A percentile compares a stretch with the other conserved stretches of the same genome.
Conservation (phyloP, 345 rosid species). For the Hypericum androsaemum region DNA sequence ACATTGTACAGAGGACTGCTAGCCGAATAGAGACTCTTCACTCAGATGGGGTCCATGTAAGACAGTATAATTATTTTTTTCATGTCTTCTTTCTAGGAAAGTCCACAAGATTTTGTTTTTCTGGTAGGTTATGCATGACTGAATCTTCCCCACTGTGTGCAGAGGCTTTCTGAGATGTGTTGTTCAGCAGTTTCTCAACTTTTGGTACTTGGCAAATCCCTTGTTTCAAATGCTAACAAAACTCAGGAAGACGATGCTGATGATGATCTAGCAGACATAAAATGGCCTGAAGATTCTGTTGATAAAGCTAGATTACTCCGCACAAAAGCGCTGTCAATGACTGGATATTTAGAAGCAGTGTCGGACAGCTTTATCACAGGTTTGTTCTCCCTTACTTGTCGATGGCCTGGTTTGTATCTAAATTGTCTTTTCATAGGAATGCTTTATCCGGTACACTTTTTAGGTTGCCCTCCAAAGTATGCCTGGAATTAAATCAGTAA, state of each 20-base stretch:
- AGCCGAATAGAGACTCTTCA: conserved; percentile 88
- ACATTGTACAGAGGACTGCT: conserved; percentile 70
- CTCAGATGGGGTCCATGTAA: conserved; percentile 95
- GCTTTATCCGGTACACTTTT: too few species aligned
- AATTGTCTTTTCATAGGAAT: too few species aligned
- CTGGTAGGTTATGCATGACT: not conserved
- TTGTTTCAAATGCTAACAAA: conserved; percentile 58
- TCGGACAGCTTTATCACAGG: conserved; percentile 86
- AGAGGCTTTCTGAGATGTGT: conserved; percentile 95
- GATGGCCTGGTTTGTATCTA: too few species aligned
- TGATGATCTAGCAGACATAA: conserved; percentile 35
- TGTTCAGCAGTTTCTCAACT: conserved; percentile 78
- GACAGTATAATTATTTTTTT: conserved; percentile 19
- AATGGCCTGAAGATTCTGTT: conserved; percentile 88
- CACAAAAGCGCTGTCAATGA: conserved; percentile 58
- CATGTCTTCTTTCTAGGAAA: not conserved
- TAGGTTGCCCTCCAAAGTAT: too few species aligned
- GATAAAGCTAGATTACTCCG: conserved; percentile 80
- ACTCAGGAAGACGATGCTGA: conserved; percentile 55
- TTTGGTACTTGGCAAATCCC: conserved; percentile 66
- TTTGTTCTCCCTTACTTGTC: conserved; percentile 17
- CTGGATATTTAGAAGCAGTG: conserved; percentile 62
- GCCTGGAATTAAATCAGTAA: too few species aligned
- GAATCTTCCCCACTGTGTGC: conserved; percentile 25
- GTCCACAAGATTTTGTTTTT: not conserved